These are phyloP conservation scores for Botryosphaeria dothidea DNA, from an alignment of 2,329 filamentous ascomycete genomes.

Conservation along the genomic window DNA sequence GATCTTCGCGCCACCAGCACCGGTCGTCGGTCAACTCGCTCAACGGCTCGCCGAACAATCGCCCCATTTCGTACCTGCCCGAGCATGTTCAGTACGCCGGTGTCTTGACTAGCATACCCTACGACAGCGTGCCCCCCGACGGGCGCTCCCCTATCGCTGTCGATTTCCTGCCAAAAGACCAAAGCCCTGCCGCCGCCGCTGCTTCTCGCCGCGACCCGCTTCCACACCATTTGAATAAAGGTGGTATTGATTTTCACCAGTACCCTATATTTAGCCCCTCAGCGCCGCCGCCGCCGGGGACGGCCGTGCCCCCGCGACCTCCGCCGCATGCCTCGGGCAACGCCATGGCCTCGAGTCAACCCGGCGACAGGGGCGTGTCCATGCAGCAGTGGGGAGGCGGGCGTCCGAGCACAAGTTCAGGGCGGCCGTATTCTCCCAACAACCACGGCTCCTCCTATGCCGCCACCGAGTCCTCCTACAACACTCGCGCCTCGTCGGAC, in stretches of 20 bases:
- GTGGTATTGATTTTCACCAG: slow-evolving; percentile 79
- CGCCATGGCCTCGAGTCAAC: slow-evolving; percentile 70
- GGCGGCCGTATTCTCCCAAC: slow-evolving; percentile 29
- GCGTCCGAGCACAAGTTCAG: slow-evolving; percentile 16
- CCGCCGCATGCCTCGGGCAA: slow-evolving; percentile 55
- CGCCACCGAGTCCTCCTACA: slow-evolving; percentile 46
- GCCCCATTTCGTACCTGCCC: slow-evolving; percentile 58
- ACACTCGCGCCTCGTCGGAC: slow-evolving; percentile 61
- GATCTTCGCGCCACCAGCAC: slow-evolving; percentile 71
- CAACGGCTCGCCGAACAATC: slow-evolving; percentile 47
- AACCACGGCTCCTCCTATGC: slow-evolving; percentile 26
- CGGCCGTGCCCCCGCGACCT: slow-evolving; percentile 60
- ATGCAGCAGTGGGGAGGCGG: slow-evolving; percentile 72
- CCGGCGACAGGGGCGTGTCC: slow-evolving; percentile 67
- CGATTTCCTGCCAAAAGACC: slow-evolving; percentile 70
- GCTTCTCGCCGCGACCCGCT: slow-evolving; percentile 65
- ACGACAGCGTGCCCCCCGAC: slow-evolving; percentile 69
- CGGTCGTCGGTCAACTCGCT: slow-evolving; percentile 57
- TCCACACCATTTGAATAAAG: slow-evolving; percentile 82
- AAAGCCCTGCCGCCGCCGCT: slow-evolving; percentile 54
- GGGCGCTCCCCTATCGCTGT: slow-evolving; percentile 69
- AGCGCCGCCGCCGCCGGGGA: slow-evolving; percentile 48
- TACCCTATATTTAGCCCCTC: slow-evolving; percentile 73
- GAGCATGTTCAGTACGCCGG: slow-evolving; percentile 69
- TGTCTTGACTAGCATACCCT: slow-evolving; percentile 84